phyloP scores from a whole-genome alignment of 805 yeast genomes.

The Nakazawaea pomicola region DNA sequence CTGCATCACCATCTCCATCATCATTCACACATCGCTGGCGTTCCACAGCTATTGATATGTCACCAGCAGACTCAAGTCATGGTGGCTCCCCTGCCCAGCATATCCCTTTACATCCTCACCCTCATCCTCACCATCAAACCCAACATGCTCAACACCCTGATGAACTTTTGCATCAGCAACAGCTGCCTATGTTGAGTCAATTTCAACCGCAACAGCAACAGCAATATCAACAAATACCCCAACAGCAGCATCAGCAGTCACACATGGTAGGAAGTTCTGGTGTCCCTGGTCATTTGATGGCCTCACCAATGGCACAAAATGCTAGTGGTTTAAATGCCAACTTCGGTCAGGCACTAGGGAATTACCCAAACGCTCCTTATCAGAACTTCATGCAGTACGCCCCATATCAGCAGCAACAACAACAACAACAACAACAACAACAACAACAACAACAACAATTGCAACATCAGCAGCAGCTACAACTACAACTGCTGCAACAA shows the following conservation, averaged over 20 bases:
- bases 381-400: no score
- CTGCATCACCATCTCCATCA: no score
- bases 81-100: neutral
- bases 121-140: neutral
- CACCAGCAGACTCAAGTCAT: neutral
- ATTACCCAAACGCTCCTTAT: no score
- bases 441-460: neutral
- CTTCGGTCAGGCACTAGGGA: no score
- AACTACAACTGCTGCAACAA: conserved; percentile 9
- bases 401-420: no score
- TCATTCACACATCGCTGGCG: no score
- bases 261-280: no score
- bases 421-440: conserved; percentile 11
- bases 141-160: neutral
- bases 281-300: no score
- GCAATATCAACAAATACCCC: conserved; percentile 8
- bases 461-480: conserved; percentile 8
- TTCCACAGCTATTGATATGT: conserved; percentile 1
- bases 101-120: neutral
- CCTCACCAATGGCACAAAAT: no score
- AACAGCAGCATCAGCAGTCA: conserved; percentile 10
- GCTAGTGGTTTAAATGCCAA: no score
- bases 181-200: conserved; percentile 2
- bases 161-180: conserved; percentile 3
- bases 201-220: neutral